A percentile compares a stretch with the other conserved stretches of the same genome.
These are phyloP conservation scores for Leishmania guyanensis DNA, from an alignment of 208 protist genomes.

Conservation along the genomic window DNA sequence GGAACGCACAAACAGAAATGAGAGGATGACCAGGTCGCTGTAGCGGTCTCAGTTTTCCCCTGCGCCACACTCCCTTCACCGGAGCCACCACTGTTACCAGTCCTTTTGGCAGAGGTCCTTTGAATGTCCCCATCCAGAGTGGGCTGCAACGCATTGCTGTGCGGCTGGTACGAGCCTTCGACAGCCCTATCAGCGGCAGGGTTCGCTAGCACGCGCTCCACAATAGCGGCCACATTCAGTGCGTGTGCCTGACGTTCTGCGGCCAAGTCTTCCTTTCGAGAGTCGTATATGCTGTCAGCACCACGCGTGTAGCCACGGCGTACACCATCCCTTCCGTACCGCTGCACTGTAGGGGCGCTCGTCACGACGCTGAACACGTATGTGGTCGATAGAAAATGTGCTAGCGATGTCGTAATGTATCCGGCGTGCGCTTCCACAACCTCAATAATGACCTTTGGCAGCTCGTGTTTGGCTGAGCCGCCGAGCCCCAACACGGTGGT, in stretches of 20 bases:
- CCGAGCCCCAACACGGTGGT: background rate
- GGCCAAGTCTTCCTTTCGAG: background rate
- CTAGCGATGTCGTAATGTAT: conserved; percentile 27
- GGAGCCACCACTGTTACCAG: background rate
- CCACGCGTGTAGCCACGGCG: background rate
- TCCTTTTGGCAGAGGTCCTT: background rate
- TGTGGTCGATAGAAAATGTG: conserved; percentile 9
- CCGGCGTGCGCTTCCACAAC: conserved; percentile 20
- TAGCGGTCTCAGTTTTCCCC: background rate
- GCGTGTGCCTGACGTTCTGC: conserved; percentile 1
- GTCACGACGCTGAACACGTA: conserved; percentile 22
- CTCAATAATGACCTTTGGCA: conserved; percentile 12
- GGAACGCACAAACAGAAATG: conserved; percentile 22
- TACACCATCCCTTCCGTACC: background rate
- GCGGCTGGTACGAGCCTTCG: background rate
- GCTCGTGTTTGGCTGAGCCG: background rate
- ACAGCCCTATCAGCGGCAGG: conserved; percentile 7
- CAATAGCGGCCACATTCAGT: conserved; percentile 6
- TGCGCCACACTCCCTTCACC: background rate
- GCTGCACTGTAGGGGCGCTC: background rate
- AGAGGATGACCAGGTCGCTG: background rate
- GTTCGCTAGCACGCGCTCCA: conserved; percentile 11
- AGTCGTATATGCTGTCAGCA: background rate
- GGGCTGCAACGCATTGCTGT: background rate
- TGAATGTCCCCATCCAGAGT: background rate